Conservation (phyloP, 2,329 filamentous ascomycete genomes). For the Trichophyton verrucosum region DNA sequence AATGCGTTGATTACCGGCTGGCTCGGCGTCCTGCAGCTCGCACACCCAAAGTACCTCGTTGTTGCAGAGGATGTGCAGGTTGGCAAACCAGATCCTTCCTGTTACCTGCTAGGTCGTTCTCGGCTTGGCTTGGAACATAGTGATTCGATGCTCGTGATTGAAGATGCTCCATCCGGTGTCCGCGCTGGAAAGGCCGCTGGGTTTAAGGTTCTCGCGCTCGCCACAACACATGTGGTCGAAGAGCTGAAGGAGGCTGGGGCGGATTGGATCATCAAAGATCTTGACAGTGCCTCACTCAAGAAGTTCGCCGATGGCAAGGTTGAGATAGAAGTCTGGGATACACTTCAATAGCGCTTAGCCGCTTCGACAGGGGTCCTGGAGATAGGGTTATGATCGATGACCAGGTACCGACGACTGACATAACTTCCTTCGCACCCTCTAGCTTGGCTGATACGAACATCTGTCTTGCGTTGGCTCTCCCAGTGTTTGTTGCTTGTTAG, state of each 20-base stretch:
- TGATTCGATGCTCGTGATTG: conserved; percentile 58
- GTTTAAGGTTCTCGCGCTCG: conserved; percentile 70
- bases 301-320: conserved; percentile 46
- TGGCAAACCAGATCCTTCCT: conserved; percentile 66
- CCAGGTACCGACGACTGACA: neutral
- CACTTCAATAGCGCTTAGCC: conserved; percentile 25
- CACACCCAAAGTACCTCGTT: conserved; percentile 53
- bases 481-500: neutral
- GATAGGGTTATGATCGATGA: conserved; percentile 4
- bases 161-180: conserved; percentile 82
- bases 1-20: conserved; percentile 54
- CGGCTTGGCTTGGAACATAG: conserved; percentile 42
- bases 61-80: conserved; percentile 62
- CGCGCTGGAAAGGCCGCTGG: conserved; percentile 72
- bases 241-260: conserved; percentile 64
- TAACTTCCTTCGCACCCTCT: neutral
- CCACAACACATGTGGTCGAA: conserved; percentile 66
- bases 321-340: conserved; percentile 55
- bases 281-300: conserved; percentile 57
- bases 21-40: conserved; percentile 54
- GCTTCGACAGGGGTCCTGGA: neutral
- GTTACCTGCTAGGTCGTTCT: conserved; percentile 57
- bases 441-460: neutral
- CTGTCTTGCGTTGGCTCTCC: neutral
- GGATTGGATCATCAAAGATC: conserved; percentile 74